A percentile compares a stretch with the other conserved stretches of the same genome.
These are phyloP conservation scores for Septoria linicola DNA, from an alignment of 2,329 filamentous ascomycete genomes.

Conservation along the genomic window DNA sequence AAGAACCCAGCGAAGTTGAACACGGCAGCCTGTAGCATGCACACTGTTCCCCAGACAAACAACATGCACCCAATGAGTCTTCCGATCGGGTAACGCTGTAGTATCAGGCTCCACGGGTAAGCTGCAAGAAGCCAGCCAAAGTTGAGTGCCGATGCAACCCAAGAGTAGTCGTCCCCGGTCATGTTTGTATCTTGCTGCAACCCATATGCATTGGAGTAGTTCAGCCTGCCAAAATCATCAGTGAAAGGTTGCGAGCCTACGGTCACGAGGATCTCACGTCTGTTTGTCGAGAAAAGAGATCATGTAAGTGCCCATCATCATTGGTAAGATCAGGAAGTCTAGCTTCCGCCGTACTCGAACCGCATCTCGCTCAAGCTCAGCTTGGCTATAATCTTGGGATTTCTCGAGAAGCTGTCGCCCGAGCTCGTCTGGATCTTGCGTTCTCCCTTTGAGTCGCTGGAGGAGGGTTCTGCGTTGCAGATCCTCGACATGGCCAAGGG, in stretches of 20 bases:
- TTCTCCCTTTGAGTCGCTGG: constrained; percentile 3
- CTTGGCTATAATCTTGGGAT: constrained; percentile 14
- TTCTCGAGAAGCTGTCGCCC: constrained; percentile 14
- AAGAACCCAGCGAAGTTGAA: constrained; percentile 38
- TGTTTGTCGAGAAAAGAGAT: constrained; percentile 28
- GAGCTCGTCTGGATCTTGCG: constrained; percentile 15
- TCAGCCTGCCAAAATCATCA: constrained; percentile 8
- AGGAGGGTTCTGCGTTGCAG: not conserved
- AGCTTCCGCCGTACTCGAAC: constrained; percentile 46
- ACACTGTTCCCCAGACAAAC: constrained; percentile 36
- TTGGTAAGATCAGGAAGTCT: constrained; percentile 50
- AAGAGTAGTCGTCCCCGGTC: constrained; percentile 43
- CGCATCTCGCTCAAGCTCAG: constrained; percentile 44
- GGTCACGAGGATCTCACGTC: not conserved
- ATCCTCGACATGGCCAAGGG: not conserved
- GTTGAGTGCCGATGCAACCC: constrained; percentile 47
- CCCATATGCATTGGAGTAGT: constrained; percentile 19
- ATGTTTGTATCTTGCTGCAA: constrained; percentile 29
- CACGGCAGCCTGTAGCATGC: constrained; percentile 36
- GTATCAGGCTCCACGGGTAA: constrained; percentile 40
- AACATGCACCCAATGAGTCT: constrained; percentile 23
- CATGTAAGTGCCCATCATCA: constrained; percentile 50
- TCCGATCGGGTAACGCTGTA: constrained; percentile 20
- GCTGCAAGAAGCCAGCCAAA: constrained; percentile 48
- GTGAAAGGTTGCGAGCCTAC: too few species aligned